Conservation (phyloP, 108 stramenopile species). For the Cyclotella kingstonii region DNA sequence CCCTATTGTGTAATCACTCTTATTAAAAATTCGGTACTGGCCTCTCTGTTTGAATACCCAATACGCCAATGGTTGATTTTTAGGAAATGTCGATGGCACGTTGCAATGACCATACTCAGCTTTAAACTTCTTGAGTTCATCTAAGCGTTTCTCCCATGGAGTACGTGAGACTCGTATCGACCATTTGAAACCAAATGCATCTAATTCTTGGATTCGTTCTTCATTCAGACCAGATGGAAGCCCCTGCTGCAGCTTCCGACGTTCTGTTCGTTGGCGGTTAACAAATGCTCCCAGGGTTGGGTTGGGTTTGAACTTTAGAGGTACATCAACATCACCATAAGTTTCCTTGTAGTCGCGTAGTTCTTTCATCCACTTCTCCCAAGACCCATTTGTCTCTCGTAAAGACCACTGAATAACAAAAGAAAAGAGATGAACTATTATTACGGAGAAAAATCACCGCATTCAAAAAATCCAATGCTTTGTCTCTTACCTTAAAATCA, state of each 20-base stretch:
- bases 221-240: constrained; percentile 32
- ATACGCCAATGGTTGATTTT: constrained; percentile 44
- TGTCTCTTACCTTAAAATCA: constrained; percentile 29
- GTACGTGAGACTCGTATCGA: constrained; percentile 33
- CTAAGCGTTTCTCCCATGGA: constrained; percentile 38
- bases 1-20: constrained; percentile 1
- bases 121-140: constrained; percentile 37
- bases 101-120: constrained; percentile 40
- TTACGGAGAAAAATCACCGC: not conserved
- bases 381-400: constrained; percentile 34
- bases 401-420: constrained; percentile 22
- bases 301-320: constrained; percentile 30
- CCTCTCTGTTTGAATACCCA: constrained; percentile 47
- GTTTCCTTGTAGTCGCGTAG: constrained; percentile 27
- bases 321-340: constrained; percentile 39
- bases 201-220: constrained; percentile 25
- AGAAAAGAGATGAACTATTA: not conserved
- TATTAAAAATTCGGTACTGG: constrained; percentile 37
- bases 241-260: constrained; percentile 40
- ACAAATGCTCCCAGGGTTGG: constrained; percentile 33
- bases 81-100: constrained; percentile 37
- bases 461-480: not conserved
- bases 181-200: constrained; percentile 43
- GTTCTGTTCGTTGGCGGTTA: constrained; percentile 40
- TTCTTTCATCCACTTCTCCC: constrained; percentile 43